These are phyloP conservation scores for Beauveria medogensis DNA, from an alignment of 2,329 filamentous ascomycete genomes.

Conservation along the genomic window DNA sequence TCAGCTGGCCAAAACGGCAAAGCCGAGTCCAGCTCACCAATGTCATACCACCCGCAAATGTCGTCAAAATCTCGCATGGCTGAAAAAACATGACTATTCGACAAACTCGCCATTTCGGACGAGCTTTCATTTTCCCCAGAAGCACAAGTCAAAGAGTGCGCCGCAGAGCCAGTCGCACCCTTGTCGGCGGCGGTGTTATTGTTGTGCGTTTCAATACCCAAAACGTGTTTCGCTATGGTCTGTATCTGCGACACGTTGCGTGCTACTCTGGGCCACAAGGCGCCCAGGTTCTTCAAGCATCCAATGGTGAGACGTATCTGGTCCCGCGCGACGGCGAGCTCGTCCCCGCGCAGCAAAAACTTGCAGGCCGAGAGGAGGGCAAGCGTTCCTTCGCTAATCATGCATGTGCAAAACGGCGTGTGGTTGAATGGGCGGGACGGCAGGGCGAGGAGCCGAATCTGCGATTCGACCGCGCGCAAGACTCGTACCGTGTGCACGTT, in stretches of 20 bases:
- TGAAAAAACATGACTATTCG: slow-evolving; percentile 3
- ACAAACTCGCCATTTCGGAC: neutral
- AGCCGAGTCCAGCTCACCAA: neutral
- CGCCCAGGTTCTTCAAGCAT: slow-evolving; percentile 27
- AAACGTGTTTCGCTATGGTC: slow-evolving; percentile 27
- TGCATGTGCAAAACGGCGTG: slow-evolving; percentile 32
- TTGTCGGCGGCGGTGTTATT: neutral
- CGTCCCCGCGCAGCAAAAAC: slow-evolving; percentile 23
- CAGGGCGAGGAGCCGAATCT: slow-evolving; percentile 30
- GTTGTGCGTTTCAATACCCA: slow-evolving; percentile 5
- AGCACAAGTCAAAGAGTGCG: neutral
- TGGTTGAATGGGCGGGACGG: slow-evolving; percentile 27
- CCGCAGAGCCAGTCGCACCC: neutral
- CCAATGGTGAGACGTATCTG: slow-evolving; percentile 35
- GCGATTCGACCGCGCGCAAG: slow-evolving; percentile 28
- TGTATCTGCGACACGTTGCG: slow-evolving; percentile 32
- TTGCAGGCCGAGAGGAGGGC: slow-evolving; percentile 29
- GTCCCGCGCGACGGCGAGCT: slow-evolving; percentile 28
- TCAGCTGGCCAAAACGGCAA: slow-evolving; percentile 5
- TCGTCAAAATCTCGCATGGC: slow-evolving; percentile 4
- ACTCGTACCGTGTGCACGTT: slow-evolving; percentile 33
- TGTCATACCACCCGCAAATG: slow-evolving; percentile 8
- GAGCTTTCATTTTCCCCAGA: neutral
- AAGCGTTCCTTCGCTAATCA: slow-evolving; percentile 30
- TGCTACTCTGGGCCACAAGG: slow-evolving; percentile 28